Base-by-base conservation (phyloP, 108 stramenopile genomes). In the Cyclotella atomus region DNA sequence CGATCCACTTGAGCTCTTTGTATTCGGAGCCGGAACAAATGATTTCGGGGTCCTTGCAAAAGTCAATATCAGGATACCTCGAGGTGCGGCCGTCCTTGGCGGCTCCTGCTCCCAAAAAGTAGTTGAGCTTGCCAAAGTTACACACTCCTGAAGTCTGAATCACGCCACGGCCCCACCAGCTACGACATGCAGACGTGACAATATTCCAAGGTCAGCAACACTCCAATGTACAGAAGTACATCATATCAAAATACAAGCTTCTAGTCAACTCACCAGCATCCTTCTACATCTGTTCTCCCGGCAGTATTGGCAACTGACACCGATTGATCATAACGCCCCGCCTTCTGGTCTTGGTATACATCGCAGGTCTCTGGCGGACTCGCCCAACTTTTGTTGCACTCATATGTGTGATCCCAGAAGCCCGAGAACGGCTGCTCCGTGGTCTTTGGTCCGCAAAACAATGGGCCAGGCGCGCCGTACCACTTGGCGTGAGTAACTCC, bases 391-490 rank as follows among this genome's bases (percentile, higher is more conserved):
- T 65, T 73, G 64, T 73, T 50, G 30, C 72, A 73, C 9, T 49
- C 34, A 53, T 65, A 73, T 1, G 16, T 21, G 2, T 65, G 15
- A 20, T 73, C 64, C 76, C 70, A 77, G 23, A 28, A 64, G 4
- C 76, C 76, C 30, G 53, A 65, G 20, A 59, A 62, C 10, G 59
- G 59, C 0, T 77, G 54, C n/a, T 72, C 52, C 0, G 69, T n/a
- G n/a, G n/a, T 56, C 29, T 77, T 77, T 1, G 81, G 81, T 2
- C 75, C 81, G 47, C 81, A 82, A 21, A 67, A 60, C 21, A 82
- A 36, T 9, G 81, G 81, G 2, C 73, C 75, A 32, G 81, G 81
- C 21, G 81, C 81, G 2, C 81, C 81, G 41, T 71, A 82, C 81
- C 81, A 82, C 49, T 77, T 71, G 2, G 70, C 70, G 24, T 71